Evolutionary conservation across 2,329 filamentous ascomycete genomes (phyloP), one percentile per base, ranked within the genome.

Genomic region (Neofusicoccum cordaticola): DNA sequence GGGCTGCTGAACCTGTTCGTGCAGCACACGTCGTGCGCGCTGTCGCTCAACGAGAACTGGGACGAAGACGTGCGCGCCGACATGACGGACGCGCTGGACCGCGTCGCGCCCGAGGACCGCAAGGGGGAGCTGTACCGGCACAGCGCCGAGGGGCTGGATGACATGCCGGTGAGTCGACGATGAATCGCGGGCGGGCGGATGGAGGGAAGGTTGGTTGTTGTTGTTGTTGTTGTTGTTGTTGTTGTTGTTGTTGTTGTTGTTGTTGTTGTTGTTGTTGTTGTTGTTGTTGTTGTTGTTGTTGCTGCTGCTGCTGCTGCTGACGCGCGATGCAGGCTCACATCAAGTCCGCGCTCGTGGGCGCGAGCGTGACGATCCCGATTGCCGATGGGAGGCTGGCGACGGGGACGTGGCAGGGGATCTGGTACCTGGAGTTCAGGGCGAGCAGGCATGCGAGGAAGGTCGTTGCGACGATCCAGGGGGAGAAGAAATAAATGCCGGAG

Each of bases 391-490:
- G 86, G 70, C 77, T 98, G 74, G 88, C 81, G 9, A 86, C 83
- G 15, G 87, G 87, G 1, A 89, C 86, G 15, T 94, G 91, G 91
- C 91, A 95, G 87, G 88, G 95, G 0, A 94, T 98, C 66, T 98
- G 92, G 91, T 96, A 96, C 77, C 80, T 97, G 68, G 95, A 98
- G 79, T 98, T 98, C 76, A 85, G 94, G 64, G 85, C 82, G 2
- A 82, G 82, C 70, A 92, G 87, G 78, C 93, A 97, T 78, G 83
- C 86, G 68, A 86, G 95, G 72, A 90, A 88, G 75, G 86, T 98
- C 12, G 89, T 99, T 67, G 94, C 94, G 62, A 98, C 95, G 1
- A 96, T 98, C 67, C 93, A 98, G 78, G 95, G 94, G 48, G 91
- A 97, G 81, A 88, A 85, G 80, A 75, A 72, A 64, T 82, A 71